These are phyloP conservation scores for Coniochaeta sp. DNA, from an alignment of 2,329 filamentous ascomycete species.

Conservation along the genomic window DNA sequence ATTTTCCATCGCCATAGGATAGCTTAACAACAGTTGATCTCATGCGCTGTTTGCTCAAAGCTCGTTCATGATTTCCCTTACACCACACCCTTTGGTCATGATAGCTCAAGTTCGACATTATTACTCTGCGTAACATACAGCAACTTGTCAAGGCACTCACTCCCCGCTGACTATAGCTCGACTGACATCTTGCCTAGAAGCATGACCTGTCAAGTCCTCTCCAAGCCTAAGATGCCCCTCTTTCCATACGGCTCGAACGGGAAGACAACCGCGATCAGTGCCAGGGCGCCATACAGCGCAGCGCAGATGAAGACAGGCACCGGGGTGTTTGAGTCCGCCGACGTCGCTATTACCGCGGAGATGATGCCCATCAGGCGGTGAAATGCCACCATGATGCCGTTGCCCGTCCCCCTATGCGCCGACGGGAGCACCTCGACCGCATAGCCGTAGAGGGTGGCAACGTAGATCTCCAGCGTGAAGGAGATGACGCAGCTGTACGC, in stretches of 20 bases:
- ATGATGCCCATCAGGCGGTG: conserved; percentile 71
- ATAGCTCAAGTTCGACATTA: too few species aligned
- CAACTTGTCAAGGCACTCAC: too few species aligned
- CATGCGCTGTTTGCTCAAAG: too few species aligned
- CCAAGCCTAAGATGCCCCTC: not conserved
- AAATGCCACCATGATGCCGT: conserved; percentile 62
- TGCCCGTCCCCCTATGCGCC: conserved; percentile 67
- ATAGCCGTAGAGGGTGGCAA: conserved; percentile 54
- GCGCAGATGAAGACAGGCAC: conserved; percentile 66
- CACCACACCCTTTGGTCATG: too few species aligned
- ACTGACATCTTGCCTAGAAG: too few species aligned
- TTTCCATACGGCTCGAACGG: conserved; percentile 61
- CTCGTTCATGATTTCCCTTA: too few species aligned
- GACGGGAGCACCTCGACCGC: conserved; percentile 55
- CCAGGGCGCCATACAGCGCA: conserved; percentile 55
- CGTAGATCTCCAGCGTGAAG: conserved; percentile 57
- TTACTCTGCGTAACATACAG: too few species aligned
- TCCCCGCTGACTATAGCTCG: too few species aligned
- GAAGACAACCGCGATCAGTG: conserved; percentile 47
- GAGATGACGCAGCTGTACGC: conserved; percentile 62
- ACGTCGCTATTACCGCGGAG: conserved; percentile 59
- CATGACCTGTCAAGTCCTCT: too few species aligned
- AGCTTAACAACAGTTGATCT: too few species aligned
- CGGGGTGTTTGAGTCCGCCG: conserved; percentile 50
- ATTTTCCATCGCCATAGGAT: too few species aligned